Evolutionary conservation across 176 grass and related monocot species (phyloP), one percentile per base, ranked within the genome.

Genomic region (Panicum miliaceum): DNA sequence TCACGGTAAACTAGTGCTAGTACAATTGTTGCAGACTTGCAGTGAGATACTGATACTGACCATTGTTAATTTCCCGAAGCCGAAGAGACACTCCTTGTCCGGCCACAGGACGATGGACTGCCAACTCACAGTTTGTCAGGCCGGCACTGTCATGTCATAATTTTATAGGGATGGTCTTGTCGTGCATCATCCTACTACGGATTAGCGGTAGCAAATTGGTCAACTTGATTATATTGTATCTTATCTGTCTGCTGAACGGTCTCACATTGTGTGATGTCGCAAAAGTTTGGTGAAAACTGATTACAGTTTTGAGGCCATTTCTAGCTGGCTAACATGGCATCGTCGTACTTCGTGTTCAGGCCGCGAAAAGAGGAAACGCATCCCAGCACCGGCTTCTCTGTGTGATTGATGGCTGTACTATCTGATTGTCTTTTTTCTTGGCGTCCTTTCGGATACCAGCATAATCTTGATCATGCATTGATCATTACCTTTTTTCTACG

Each of bases 151-250:
- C 82, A 89, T 14, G 61, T 84, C 50, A 67, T 81, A 65, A 16
- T 76, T 75, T 65, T 52, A 62, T 82, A 77, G 78, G 12, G 73
- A 64, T 82, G 54, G 54, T 73, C 29, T 56, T 71, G 65, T 86
- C 71, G 56, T 77, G 29, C 72, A 77, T 77, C 72, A 27, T 68
- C 43, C 64, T 88, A 73, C 64, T 88, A 73, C 51, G 38, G 67
- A 89, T 66, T 79, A 72, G 68, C 14, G 12, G 78, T 85, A 77
- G 35, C 71, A 77, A 64, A 47, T 71, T 71, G 35, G 83, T 76
- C 78, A 85, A 56, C 82, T 82, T 85, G 83, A 70, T 70, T 42
- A 70, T 64, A 76, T 14, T 70, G 12, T 81, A 64, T 86, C 42
- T 46, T 89, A 63, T 81, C 71, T 72, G 29, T 81, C 77, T 16